These are phyloP conservation scores for Naganishia onofrii DNA, from an alignment of 768 basidiomycete species.

Conservation along the genomic window DNA sequence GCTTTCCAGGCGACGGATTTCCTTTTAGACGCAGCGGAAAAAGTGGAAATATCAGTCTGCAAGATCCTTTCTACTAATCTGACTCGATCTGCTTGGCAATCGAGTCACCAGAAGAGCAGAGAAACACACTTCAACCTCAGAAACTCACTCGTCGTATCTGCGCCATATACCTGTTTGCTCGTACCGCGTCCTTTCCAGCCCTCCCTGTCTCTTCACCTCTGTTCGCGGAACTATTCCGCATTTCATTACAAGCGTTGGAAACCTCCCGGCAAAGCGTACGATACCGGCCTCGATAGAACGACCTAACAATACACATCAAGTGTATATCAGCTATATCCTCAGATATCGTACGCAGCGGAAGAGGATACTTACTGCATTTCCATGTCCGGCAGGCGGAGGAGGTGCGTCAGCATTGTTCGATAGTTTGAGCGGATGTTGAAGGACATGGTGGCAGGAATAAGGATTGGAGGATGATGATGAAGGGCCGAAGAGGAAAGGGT, in stretches of 20 bases:
- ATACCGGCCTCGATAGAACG: not conserved
- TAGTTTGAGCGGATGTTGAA: conserved; percentile 8
- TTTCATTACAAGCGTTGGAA: not conserved
- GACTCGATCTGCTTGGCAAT: too few relatives aligned
- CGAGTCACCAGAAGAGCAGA: too few relatives aligned
- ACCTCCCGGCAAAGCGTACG: not conserved
- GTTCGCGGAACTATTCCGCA: not conserved
- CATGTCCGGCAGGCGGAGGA: conserved; percentile 12
- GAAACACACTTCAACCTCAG: too few relatives aligned
- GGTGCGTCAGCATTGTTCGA: not conserved
- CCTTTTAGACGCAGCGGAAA: not conserved
- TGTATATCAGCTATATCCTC: not conserved
- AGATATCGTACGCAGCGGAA: not conserved
- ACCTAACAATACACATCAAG: not conserved
- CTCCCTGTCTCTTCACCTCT: not conserved
- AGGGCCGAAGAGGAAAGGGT: too few relatives aligned
- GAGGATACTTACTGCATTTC: conserved; percentile 4
- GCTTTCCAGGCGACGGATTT: not conserved
- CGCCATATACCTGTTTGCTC: conserved; percentile 3
- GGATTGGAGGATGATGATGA: too few relatives aligned
- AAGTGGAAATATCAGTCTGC: not conserved
- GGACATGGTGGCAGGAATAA: too few relatives aligned
- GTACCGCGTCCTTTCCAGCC: not conserved
- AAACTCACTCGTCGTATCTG: conserved; percentile 4
- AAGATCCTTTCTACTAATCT: not conserved